These are phyloP conservation scores for Malassezia nana DNA, from an alignment of 1,284 basidiomycete species.

Conservation along the genomic window DNA sequence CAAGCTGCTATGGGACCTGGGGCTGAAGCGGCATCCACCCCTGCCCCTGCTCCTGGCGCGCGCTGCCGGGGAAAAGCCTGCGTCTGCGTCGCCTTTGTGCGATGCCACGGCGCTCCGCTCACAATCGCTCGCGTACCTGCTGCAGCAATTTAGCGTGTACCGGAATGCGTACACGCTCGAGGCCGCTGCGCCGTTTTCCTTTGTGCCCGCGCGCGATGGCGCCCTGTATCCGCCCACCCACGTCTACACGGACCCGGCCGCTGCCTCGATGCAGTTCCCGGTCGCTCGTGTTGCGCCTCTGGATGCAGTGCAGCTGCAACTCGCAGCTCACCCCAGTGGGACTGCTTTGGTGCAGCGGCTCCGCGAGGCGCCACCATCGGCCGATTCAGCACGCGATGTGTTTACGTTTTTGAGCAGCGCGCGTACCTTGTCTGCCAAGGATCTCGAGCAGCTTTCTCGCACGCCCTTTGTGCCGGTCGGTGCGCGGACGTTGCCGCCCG, in stretches of 20 bases:
- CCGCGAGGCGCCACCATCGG: conserved; percentile 58
- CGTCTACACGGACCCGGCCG: conserved; percentile 65
- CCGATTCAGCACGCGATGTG: conserved; percentile 57
- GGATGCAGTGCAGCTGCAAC: conserved; percentile 60
- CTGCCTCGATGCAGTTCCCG: conserved; percentile 66
- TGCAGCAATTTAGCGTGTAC: conserved; percentile 38
- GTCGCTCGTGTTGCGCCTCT: conserved; percentile 58
- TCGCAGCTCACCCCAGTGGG: conserved; percentile 65
- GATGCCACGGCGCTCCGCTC: conserved; percentile 11
- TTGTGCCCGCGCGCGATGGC: conserved; percentile 61
- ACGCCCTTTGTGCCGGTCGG: conserved; percentile 35
- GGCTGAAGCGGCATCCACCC: conserved; percentile 64
- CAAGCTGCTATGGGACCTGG: conserved; percentile 70
- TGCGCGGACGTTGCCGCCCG: conserved; percentile 20
- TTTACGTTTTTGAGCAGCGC: conserved; percentile 66
- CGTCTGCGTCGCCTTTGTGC: neutral
- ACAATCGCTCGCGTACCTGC: conserved; percentile 36
- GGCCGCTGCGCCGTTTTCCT: conserved; percentile 51
- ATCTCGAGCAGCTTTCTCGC: conserved; percentile 22
- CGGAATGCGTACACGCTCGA: conserved; percentile 24
- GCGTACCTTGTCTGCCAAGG: conserved; percentile 25
- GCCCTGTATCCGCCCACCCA: conserved; percentile 62
- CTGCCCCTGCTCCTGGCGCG: conserved; percentile 54
- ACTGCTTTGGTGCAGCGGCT: conserved; percentile 60
- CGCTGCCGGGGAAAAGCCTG: conserved; percentile 19